Conservation (phyloP, 352 stramenopile species). For the Pythium aristosporum region DNA sequence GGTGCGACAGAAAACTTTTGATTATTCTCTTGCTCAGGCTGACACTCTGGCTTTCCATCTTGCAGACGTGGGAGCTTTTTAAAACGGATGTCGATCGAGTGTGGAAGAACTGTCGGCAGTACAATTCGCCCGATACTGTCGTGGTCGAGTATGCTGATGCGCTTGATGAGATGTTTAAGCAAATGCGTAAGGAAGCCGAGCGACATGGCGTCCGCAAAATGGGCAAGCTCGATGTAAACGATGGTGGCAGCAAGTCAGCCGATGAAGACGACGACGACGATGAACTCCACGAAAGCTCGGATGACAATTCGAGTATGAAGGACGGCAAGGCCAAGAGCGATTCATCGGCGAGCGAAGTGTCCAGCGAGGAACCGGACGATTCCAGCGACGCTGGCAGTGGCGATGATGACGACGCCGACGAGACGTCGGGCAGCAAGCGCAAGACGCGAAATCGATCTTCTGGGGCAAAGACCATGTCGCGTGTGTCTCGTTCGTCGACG, state of each 20-base stretch:
- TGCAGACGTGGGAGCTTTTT: conserved; percentile 75
- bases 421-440: conserved; percentile 23
- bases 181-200: conserved; percentile 60
- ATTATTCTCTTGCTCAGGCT: neutral
- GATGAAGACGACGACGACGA: conserved; percentile 33
- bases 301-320: conserved; percentile 39
- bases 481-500: conserved; percentile 13
- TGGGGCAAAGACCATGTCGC: conserved; percentile 11
- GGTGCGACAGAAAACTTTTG: conserved; percentile 30
- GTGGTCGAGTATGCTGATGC: conserved; percentile 77
- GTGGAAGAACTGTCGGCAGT: conserved; percentile 83
- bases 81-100: conserved; percentile 77
- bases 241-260: neutral
- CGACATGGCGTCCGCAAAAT: conserved; percentile 51
- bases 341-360: conserved; percentile 59
- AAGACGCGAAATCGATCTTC: conserved; percentile 20
- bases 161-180: conserved; percentile 60
- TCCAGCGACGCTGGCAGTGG: conserved; percentile 46
- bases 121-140: conserved; percentile 74
- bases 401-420: conserved; percentile 13
- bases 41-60: neutral
- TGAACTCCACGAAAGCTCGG: conserved; percentile 32
- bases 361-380: conserved; percentile 49
- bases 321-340: conserved; percentile 68
- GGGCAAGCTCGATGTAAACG: conserved; percentile 17